phyloP scores from a whole-genome alignment of 768 basidiomycete species.

The Leucocoprinus sp. region DNA sequence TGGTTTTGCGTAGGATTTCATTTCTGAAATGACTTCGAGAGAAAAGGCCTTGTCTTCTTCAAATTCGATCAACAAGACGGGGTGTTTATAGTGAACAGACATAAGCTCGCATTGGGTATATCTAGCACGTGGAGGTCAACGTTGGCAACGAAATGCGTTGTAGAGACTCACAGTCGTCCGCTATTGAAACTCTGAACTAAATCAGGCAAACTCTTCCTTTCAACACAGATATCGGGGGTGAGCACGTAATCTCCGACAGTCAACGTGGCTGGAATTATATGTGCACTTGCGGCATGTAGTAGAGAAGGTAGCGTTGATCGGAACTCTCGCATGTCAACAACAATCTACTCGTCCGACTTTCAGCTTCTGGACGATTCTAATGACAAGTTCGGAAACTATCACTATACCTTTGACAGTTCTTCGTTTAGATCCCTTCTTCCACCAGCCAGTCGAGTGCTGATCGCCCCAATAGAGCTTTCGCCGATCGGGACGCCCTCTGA shows the following conservation, averaged over 20 bases:
- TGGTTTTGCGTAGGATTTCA: conserved; percentile 61
- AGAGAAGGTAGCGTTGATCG: conserved; percentile 86
- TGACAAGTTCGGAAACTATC: neutral
- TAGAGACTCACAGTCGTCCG: conserved; percentile 72
- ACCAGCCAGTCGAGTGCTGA: conserved; percentile 81
- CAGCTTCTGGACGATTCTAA: neutral
- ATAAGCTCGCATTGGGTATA: conserved; percentile 82
- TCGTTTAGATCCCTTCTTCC: conserved; percentile 61
- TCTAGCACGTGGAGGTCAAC: neutral
- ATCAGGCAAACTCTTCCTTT: conserved; percentile 92
- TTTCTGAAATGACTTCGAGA: conserved; percentile 61
- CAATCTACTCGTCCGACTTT: conserved; percentile 46
- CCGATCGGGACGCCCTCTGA: conserved; percentile 24
- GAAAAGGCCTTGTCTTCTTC: conserved; percentile 96
- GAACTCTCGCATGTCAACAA: conserved; percentile 97
- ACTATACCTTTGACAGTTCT: conserved; percentile 54
- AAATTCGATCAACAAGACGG: conserved; percentile 91
- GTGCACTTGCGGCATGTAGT: conserved; percentile 71
- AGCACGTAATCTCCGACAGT: conserved; percentile 96
- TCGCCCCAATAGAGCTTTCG: conserved; percentile 67
- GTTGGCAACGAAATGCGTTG: neutral
- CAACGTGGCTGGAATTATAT: conserved; percentile 85
- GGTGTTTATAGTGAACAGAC: conserved; percentile 93
- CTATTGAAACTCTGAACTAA: conserved; percentile 89
- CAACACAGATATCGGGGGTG: conserved; percentile 92